Conservation (phyloP, 768 basidiomycete species). For the Pulveroboletus sp. region DNA sequence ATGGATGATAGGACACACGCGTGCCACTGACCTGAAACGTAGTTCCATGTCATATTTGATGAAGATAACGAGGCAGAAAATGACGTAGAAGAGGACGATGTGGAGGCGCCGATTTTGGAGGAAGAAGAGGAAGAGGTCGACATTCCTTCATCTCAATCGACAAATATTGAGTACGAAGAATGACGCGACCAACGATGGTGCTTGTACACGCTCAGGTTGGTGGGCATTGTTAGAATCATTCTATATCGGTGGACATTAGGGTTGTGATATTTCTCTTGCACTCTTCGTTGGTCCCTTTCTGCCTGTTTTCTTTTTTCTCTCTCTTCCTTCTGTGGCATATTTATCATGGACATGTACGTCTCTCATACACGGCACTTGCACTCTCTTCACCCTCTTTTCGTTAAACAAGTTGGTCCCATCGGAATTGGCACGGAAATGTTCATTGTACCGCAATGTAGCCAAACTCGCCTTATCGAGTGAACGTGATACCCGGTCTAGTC, state of each 20-base stretch:
- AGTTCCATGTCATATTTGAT: conserved; percentile 72
- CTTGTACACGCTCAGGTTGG: conserved; percentile 5
- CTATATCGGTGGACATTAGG: conserved; percentile 17
- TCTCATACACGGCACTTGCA: conserved; percentile 1
- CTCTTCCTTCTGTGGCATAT: conserved; percentile 16
- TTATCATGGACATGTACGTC: conserved; percentile 33
- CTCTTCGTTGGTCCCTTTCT: not conserved
- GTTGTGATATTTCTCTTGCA: conserved; percentile 21
- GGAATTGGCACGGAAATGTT: conserved; percentile 23
- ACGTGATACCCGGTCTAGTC: conserved; percentile 33
- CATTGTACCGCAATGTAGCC: conserved; percentile 26
- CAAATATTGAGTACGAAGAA: conserved; percentile 20
- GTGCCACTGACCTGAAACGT: conserved; percentile 4
- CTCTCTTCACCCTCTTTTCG: not conserved
- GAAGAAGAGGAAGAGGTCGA: conserved; percentile 50
- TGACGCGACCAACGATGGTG: conserved; percentile 7
- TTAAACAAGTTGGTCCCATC: conserved; percentile 11
- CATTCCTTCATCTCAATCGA: conserved; percentile 25
- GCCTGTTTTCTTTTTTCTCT: too few relatives aligned
- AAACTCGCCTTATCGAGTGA: conserved; percentile 8
- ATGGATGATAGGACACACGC: not conserved
- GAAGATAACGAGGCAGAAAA: conserved; percentile 53
- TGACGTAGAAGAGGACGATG: conserved; percentile 61
- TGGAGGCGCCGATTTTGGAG: conserved; percentile 62
- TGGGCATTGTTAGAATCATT: conserved; percentile 8